These are phyloP conservation scores for Karstenula rhodostoma DNA, from an alignment of 2,329 filamentous ascomycete species.

Conservation along the genomic window DNA sequence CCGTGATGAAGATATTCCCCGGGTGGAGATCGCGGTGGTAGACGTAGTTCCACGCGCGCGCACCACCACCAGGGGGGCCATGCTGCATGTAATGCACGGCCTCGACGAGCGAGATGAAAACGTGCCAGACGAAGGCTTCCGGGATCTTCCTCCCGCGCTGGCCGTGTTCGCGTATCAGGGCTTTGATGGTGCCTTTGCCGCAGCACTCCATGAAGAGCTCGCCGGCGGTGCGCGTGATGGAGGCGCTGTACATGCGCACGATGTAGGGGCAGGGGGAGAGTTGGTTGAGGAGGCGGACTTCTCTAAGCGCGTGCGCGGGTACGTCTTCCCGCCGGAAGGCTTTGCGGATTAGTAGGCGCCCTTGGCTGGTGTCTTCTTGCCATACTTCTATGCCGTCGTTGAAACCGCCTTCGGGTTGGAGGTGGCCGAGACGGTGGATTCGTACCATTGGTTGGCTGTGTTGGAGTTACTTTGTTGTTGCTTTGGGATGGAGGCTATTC, in stretches of 20 bases:
- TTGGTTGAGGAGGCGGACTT: neutral
- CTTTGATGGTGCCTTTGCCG: neutral
- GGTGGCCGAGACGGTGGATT: neutral
- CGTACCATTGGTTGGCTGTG: neutral
- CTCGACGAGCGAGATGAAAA: neutral
- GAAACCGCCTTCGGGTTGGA: neutral
- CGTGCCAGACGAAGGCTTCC: neutral
- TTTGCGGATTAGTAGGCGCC: neutral
- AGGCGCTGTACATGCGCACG: neutral
- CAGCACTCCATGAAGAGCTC: neutral
- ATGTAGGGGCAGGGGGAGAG: neutral
- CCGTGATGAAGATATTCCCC: neutral
- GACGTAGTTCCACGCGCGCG: neutral
- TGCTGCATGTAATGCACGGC: neutral
- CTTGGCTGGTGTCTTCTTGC: neutral
- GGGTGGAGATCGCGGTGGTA: slow-evolving; percentile 1
- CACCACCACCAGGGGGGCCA: neutral
- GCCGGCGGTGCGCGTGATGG: neutral
- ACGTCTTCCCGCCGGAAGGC: neutral
- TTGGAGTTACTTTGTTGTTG: neutral
- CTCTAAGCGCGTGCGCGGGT: neutral
- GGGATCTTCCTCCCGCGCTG: neutral
- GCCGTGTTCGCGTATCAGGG: neutral
- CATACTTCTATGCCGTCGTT: neutral
- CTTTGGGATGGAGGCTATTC: neutral